A percentile compares a stretch with the other conserved stretches of the same genome.
phyloP scores from a whole-genome alignment of 2,329 filamentous ascomycete species.

The Colletotrichum sp. region DNA sequence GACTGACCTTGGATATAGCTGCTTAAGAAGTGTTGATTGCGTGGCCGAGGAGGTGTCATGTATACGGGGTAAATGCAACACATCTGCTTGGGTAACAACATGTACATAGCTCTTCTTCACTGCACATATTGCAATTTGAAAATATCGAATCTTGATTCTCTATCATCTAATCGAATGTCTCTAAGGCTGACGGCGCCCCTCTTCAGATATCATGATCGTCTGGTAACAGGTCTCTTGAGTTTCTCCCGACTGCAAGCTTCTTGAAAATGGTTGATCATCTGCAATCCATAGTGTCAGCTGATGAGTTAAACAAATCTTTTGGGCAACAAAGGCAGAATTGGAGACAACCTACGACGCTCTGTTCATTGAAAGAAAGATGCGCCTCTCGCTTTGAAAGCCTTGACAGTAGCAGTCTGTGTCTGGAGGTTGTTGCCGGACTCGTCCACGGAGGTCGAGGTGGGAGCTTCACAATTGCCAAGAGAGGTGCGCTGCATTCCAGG shows the following conservation, averaged over 20 bases:
- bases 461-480: constrained; percentile 32
- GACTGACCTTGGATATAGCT: neutral
- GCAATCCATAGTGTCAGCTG: neutral
- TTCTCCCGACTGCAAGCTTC: neutral
- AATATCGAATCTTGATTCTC: neutral
- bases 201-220: neutral
- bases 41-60: neutral
- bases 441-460: neutral
- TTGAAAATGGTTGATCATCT: neutral
- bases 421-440: neutral
- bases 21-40: neutral
- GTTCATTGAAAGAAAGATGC: neutral
- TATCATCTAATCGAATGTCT: neutral
- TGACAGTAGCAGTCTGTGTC: neutral
- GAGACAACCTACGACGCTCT: neutral
- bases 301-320: neutral
- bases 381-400: neutral
- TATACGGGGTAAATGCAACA: neutral
- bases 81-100: neutral
- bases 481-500: constrained; percentile 40
- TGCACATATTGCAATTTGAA: neutral
- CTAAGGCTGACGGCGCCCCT: neutral
- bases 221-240: neutral
- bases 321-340: neutral
- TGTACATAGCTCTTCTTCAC: neutral